Evolutionary conservation across 2,329 filamentous ascomycete genomes (phyloP).

Genomic region (Penicillium concentricum): DNA sequence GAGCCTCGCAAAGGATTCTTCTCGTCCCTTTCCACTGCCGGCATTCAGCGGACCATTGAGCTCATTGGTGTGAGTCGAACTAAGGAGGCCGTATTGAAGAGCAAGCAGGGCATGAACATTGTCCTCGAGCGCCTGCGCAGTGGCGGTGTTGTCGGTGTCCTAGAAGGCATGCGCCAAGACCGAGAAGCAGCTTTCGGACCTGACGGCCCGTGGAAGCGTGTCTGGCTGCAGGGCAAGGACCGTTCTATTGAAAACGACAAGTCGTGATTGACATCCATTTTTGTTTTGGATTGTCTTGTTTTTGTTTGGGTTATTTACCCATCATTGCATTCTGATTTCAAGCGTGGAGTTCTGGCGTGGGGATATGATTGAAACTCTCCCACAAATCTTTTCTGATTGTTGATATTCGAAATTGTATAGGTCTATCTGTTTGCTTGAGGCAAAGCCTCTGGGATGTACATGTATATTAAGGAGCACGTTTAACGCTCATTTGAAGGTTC

Average conservation of each 20-base stretch:
- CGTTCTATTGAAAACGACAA: slow-evolving; percentile 30
- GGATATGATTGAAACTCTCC: slow-evolving; percentile 23
- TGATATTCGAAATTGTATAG: slow-evolving; percentile 13
- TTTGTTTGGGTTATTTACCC: neutral
- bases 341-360: slow-evolving; percentile 27
- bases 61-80: slow-evolving; percentile 61
- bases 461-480: slow-evolving; percentile 14
- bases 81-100: slow-evolving; percentile 60
- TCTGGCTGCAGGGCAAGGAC: slow-evolving; percentile 39
- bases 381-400: slow-evolving; percentile 8
- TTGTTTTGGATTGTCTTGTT: neutral
- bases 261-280: slow-evolving; percentile 9
- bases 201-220: slow-evolving; percentile 44
- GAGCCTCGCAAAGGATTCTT: slow-evolving; percentile 57
- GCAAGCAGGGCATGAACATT: slow-evolving; percentile 66
- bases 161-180: slow-evolving; percentile 68
- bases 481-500: slow-evolving; percentile 4
- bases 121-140: slow-evolving; percentile 62
- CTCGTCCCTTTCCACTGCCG: slow-evolving; percentile 57
- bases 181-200: slow-evolving; percentile 45
- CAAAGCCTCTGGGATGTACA: slow-evolving; percentile 2
- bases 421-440: slow-evolving; percentile 14
- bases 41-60: slow-evolving; percentile 64
- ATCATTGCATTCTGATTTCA: slow-evolving; percentile 16
- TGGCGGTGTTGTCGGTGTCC: slow-evolving; percentile 66